Evolutionary conservation across 371 early-diverging fungal genomes (phyloP).

Genomic region (Syncephalastrum racemosum): DNA sequence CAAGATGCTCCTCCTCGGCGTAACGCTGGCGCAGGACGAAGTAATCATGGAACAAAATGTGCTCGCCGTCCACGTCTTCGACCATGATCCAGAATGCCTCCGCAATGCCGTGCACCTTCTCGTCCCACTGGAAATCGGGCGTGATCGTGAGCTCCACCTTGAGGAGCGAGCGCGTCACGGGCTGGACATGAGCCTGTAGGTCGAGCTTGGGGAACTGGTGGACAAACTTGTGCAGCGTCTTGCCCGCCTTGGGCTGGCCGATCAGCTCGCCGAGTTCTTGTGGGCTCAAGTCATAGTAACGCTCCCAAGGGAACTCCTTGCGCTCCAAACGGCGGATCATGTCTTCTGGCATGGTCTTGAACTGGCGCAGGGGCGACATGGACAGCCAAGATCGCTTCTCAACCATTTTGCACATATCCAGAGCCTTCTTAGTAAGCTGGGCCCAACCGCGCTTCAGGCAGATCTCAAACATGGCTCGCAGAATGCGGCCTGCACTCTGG

Average conservation of each 20-base stretch:
- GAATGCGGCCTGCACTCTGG: constrained; percentile 91
- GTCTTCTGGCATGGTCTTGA: constrained; percentile 79
- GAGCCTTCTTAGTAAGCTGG: constrained; percentile 77
- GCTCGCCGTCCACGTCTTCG: constrained; percentile 92
- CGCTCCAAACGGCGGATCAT: constrained; percentile 87
- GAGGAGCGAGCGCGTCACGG: constrained; percentile 88
- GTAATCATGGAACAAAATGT: constrained; percentile 83
- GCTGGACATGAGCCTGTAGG: constrained; percentile 87
- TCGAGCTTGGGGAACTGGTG: constrained; percentile 94
- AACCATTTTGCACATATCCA: constrained; percentile 93
- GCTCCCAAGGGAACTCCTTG: constrained; percentile 93
- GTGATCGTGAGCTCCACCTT: constrained; percentile 88
- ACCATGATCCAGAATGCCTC: constrained; percentile 94
- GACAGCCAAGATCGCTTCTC: constrained; percentile 91
- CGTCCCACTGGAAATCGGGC: constrained; percentile 94
- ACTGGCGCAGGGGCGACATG: constrained; percentile 94
- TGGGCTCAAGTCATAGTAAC: constrained; percentile 87
- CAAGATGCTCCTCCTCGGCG: constrained; percentile 66
- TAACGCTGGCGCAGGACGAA: constrained; percentile 83
- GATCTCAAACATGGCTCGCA: constrained; percentile 97
- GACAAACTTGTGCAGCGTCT: constrained; percentile 81
- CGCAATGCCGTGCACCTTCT: constrained; percentile 79
- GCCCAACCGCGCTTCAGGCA: constrained; percentile 95
- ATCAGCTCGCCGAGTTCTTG: constrained; percentile 94
- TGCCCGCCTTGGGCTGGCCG: constrained; percentile 85